Evolutionary conservation across 192 early-diverging fungal genomes (phyloP).

Genomic region (Podila minutissima): DNA sequence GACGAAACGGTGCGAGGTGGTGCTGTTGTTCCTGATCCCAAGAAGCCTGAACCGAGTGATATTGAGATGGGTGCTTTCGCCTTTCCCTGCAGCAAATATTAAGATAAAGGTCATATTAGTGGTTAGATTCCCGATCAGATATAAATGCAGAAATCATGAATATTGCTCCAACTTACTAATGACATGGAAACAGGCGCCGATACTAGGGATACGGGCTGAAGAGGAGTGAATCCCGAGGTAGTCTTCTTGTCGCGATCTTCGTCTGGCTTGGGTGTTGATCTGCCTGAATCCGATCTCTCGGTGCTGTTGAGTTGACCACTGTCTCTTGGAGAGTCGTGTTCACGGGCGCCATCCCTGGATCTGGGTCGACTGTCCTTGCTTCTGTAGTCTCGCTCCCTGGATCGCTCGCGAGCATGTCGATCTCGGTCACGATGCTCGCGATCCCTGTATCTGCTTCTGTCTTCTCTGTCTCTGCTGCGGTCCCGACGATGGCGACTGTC

Average conservation of each 20-base stretch:
- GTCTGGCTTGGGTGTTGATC: not conserved
- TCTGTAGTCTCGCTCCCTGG: conserved; percentile 15
- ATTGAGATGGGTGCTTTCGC: conserved; percentile 26
- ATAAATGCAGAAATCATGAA: not conserved
- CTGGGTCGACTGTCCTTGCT: conserved; percentile 6
- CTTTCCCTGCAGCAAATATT: conserved; percentile 10
- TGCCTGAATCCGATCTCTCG: conserved; percentile 1
- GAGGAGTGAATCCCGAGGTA: not conserved
- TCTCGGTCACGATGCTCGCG: conserved; percentile 23
- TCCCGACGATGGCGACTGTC: conserved; percentile 22
- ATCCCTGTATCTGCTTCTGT: conserved; percentile 35
- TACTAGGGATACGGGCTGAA: not conserved
- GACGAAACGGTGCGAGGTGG: conserved; percentile 39
- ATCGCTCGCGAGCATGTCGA: conserved; percentile 32
- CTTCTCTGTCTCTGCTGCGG: conserved; percentile 26
- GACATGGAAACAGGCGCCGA: conserved; percentile 2
- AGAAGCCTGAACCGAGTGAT: conserved; percentile 5
- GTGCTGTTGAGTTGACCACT: not conserved
- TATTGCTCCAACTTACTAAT: not conserved
- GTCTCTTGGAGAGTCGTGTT: not conserved
- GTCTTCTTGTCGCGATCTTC: not conserved
- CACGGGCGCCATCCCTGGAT: conserved; percentile 8
- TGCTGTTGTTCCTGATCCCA: conserved; percentile 18
- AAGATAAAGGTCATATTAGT: not conserved
- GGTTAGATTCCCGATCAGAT: not conserved